These are phyloP conservation scores for Aspergillus affinis DNA, from an alignment of 495 filamentous ascomycete genomes.

Conservation along the genomic window DNA sequence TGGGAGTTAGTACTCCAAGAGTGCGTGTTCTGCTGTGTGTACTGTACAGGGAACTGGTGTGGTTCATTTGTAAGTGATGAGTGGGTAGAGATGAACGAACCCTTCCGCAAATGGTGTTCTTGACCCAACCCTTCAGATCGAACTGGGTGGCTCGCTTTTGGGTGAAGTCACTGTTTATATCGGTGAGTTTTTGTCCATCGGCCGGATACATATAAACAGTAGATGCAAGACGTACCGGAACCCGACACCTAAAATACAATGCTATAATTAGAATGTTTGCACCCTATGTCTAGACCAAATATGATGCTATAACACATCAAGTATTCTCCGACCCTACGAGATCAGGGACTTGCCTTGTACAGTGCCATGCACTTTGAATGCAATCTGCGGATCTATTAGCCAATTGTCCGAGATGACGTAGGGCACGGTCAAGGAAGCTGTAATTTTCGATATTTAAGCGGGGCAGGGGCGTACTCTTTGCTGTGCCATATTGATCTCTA, in stretches of 20 bases:
- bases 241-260: slow-evolving; percentile 57
- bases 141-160: slow-evolving; percentile 63
- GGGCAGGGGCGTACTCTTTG: neutral
- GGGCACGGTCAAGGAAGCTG: neutral
- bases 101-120: slow-evolving; percentile 71
- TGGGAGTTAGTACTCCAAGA: slow-evolving; percentile 2
- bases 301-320: slow-evolving; percentile 11
- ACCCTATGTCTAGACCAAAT: no score
- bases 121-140: slow-evolving; percentile 74
- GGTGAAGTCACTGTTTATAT: slow-evolving; percentile 60
- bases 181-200: neutral
- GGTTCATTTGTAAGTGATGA: neutral
- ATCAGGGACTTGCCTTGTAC: slow-evolving; percentile 46
- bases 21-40: neutral
- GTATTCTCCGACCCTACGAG: neutral
- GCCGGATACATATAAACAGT: slow-evolving; percentile 2
- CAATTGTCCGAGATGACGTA: slow-evolving; percentile 13
- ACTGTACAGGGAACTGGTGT: neutral
- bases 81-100: slow-evolving; percentile 36
- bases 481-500: neutral
- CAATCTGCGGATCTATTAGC: slow-evolving; percentile 34
- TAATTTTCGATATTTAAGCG: neutral
- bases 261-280: no score
- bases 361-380: slow-evolving; percentile 51
- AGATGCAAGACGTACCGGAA: slow-evolving; percentile 56